A percentile compares a stretch with the other conserved stretches of the same genome.
These are phyloP conservation scores for Pharnaceum exiguum DNA, from an alignment of 148 eudicot species.

Conservation along the genomic window DNA sequence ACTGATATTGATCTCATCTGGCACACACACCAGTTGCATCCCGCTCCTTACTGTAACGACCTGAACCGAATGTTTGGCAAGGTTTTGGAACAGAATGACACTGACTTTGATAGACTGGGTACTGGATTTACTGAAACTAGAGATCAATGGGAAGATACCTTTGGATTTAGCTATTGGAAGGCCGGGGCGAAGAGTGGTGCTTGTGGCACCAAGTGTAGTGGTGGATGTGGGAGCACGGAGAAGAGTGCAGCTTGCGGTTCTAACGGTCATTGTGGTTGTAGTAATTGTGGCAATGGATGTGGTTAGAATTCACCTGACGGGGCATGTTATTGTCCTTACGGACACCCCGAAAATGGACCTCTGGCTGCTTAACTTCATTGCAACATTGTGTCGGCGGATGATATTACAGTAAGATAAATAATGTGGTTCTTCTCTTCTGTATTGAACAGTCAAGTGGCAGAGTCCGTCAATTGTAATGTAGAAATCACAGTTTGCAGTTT, in stretches of 20 bases:
- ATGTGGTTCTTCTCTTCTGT: too few relatives aligned
- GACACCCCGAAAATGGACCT: constrained; percentile 5
- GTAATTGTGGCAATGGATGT: constrained; percentile 39
- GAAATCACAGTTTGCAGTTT: too few relatives aligned
- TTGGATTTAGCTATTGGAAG: constrained; percentile 14
- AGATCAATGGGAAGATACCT: constrained; percentile 15
- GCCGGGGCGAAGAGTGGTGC: constrained; percentile 32
- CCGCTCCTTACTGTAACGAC: constrained; percentile 66
- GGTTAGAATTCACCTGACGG: too few relatives aligned
- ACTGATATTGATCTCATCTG: constrained; percentile 94
- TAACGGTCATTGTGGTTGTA: too few relatives aligned
- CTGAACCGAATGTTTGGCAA: constrained; percentile 51
- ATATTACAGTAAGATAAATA: too few relatives aligned
- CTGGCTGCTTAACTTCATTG: constrained; percentile 4
- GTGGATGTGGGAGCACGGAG: too few relatives aligned
- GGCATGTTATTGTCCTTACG: constrained; percentile 5
- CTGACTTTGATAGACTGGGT: constrained; percentile 88
- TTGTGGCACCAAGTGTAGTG: too few relatives aligned
- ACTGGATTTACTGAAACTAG: constrained; percentile 37
- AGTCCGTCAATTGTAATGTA: too few relatives aligned
- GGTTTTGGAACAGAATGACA: constrained; percentile 93
- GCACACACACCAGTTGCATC: constrained; percentile 91
- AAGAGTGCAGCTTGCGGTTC: too few relatives aligned
- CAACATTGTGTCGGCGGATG: too few relatives aligned
- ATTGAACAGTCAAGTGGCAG: too few relatives aligned